A percentile compares a stretch with the other conserved stretches of the same genome.
These are phyloP conservation scores for Termitomyces sp. DNA, from an alignment of 768 basidiomycete genomes.

Conservation along the genomic window DNA sequence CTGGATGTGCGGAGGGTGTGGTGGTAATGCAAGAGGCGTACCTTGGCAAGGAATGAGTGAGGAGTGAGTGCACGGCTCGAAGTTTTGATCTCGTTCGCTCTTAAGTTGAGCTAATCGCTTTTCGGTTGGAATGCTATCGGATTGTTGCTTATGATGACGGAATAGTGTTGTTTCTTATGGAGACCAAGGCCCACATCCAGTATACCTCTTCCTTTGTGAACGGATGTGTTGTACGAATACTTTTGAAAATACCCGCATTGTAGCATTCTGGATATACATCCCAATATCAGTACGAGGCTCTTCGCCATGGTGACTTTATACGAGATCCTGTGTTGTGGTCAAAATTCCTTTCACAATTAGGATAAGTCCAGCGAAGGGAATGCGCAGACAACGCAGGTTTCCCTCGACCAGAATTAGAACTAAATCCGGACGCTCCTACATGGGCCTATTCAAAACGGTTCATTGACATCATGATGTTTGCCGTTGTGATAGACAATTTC, in stretches of 20 bases:
- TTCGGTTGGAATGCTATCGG: background rate
- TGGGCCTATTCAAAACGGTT: too few relatives aligned
- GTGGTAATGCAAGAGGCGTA: slow-evolving; percentile 63
- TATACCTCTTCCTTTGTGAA: background rate
- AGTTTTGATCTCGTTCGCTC: too few relatives aligned
- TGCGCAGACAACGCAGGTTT: too few relatives aligned
- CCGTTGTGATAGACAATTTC: background rate
- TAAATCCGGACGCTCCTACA: too few relatives aligned
- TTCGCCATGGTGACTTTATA: background rate
- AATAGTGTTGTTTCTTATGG: background rate
- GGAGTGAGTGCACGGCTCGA: background rate
- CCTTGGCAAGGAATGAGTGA: background rate
- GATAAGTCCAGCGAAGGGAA: too few relatives aligned
- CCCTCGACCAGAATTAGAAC: too few relatives aligned
- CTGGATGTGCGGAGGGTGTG: slow-evolving; percentile 52
- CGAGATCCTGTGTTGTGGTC: background rate
- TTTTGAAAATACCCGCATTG: background rate
- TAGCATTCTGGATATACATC: background rate
- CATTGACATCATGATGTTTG: too few relatives aligned
- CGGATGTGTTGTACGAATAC: background rate
- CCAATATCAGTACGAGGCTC: background rate
- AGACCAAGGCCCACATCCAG: background rate
- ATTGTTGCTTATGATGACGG: background rate
- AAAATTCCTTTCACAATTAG: background rate
- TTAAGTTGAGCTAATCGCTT: background rate